phyloP scores from a whole-genome alignment of 129 eudicot genomes.

The Pittosporum tobira region DNA sequence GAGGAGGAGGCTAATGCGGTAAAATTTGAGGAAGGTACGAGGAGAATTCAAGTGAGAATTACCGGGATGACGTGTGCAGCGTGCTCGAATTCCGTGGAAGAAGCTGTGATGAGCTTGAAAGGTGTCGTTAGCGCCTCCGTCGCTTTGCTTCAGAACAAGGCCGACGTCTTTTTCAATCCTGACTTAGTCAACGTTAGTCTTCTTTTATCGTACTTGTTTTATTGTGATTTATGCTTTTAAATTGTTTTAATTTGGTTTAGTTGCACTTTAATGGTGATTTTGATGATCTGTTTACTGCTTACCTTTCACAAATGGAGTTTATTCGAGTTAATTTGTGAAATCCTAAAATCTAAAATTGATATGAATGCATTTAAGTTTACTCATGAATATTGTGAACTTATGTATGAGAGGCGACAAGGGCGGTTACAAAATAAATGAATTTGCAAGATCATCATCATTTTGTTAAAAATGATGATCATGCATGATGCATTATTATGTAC shows the following conservation, averaged over 20 bases:
- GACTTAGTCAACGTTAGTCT: constrained; percentile 49
- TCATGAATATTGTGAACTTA: too few species aligned
- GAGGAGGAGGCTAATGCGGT: constrained; percentile 11
- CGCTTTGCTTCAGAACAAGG: constrained; percentile 80
- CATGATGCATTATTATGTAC: too few species aligned
- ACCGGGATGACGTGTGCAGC: constrained; percentile 89
- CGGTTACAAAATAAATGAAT: too few species aligned
- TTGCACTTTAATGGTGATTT: background rate
- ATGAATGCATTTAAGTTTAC: too few species aligned
- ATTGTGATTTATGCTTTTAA: constrained; percentile 30
- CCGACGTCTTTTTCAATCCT: constrained; percentile 68
- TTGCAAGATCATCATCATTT: too few species aligned
- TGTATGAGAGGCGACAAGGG: too few species aligned
- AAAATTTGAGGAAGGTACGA: constrained; percentile 23
- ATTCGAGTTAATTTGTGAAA: too few species aligned
- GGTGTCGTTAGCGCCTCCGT: constrained; percentile 75
- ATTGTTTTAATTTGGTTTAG: constrained; percentile 2
- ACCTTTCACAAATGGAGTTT: too few species aligned
- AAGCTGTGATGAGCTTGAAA: constrained; percentile 50
- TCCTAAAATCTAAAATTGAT: too few species aligned
- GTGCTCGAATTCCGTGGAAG: constrained; percentile 78
- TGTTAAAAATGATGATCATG: too few species aligned
- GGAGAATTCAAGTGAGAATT: constrained; percentile 51
- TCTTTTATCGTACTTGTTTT: background rate
- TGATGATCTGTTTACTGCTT: constrained; percentile 37